Conservation (phyloP, 2,329 filamentous ascomycete species). For the Penicillium thymicola region DNA sequence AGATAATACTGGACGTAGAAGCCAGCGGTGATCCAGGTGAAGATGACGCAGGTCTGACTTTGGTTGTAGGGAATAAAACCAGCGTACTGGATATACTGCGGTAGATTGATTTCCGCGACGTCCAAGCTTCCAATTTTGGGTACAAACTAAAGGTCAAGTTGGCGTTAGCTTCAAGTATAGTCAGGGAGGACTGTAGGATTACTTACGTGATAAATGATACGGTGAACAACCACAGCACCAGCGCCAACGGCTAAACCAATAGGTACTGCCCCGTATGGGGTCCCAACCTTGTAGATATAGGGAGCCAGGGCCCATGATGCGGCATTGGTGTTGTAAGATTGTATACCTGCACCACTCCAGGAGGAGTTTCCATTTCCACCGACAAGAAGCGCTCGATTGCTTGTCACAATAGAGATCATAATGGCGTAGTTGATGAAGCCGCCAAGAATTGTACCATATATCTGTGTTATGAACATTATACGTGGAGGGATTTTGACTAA, state of each 20-base stretch:
- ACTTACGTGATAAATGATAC: constrained; percentile 12
- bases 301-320: constrained; percentile 49
- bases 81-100: constrained; percentile 55
- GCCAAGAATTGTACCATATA: constrained; percentile 55
- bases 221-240: constrained; percentile 15
- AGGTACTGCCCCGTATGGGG: constrained; percentile 43
- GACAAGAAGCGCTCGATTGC: constrained; percentile 49
- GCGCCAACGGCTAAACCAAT: constrained; percentile 49
- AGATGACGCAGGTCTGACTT: constrained; percentile 55
- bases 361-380: constrained; percentile 48
- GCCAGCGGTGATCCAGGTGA: constrained; percentile 44
- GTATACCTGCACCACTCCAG: constrained; percentile 54
- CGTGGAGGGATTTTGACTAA: constrained; percentile 52
- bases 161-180: neutral
- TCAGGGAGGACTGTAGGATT: too few relatives aligned
- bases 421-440: constrained; percentile 55
- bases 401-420: constrained; percentile 54
- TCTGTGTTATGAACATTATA: constrained; percentile 55
- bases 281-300: constrained; percentile 54
- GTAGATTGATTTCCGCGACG: constrained; percentile 49
- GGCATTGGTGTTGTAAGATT: constrained; percentile 40
- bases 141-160: constrained; percentile 37
- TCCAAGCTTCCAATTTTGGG: constrained; percentile 47
- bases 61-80: constrained; percentile 56
- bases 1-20: constrained; percentile 54